Evolutionary conservation across 225 moss, liverwort and hornwort species (phyloP), one percentile per base, ranked within the genome.

Genomic region (Polytrichum commune): DNA sequence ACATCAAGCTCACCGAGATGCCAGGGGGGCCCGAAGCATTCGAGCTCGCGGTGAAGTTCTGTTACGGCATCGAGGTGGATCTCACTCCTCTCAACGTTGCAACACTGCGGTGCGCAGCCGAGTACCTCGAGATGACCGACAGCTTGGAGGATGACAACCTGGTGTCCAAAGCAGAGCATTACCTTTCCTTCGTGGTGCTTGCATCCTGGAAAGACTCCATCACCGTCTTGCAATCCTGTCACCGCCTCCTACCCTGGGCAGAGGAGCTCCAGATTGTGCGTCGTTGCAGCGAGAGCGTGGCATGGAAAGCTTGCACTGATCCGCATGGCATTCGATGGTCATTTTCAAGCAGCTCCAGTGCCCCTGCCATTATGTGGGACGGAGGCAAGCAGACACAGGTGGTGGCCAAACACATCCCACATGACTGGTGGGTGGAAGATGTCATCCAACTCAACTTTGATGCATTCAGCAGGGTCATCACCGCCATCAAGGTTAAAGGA

Each of bases 351-450:
- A 86, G 83, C 62, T 78, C 79, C 3, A 78, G 74, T 55, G 80
- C 77, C 56, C 87, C 83, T n/a, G 69, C 87, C 33, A 81, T 83
- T 27, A 74, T 86, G 10, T 84, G 83, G 78, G 76, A 83, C 46
- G 80, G 78, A 27, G 65, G 65, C 60, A 76, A 74, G 71, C 63
- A 73, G 67, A 80, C 78, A 5, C 73, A 78, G 60, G 19, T 81
- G 65, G 18, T 81, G 63, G 67, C 83, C 18, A 82, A 87, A 55
- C 91, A 88, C 67, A 84, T 93, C 29, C 90, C 91, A 35, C 83
- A 81, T 72, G 95, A 95, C 68, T 95, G 95, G 95, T 95, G 95
- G 95, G 75, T 90, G 62, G 90, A 90, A 70, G 95, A 95, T 46
- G 82, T 95, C 27, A 81, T 86, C 27, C 81, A 87, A 33, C 83